Percentiles rank a stretch among this genome's conserved stretches.
Conservation (phyloP, 2,329 filamentous ascomycete genomes). For the Fusarium beomiforme region DNA sequence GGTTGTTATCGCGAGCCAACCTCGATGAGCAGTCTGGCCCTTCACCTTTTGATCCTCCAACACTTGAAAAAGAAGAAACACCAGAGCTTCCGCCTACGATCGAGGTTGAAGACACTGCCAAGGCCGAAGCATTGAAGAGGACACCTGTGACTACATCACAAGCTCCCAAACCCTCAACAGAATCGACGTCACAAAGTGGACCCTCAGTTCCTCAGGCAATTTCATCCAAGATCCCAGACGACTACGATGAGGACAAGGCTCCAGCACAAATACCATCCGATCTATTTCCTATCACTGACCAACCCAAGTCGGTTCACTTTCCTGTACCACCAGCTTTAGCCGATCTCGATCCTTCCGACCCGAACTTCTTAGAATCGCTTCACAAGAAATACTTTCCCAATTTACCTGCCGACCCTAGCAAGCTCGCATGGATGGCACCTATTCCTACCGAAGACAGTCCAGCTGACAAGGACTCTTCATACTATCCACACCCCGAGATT, state of each 20-base stretch:
- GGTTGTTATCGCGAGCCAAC: constrained; percentile 78
- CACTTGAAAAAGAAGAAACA: constrained; percentile 23
- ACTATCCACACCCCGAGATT: constrained; percentile 82
- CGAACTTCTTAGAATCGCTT: constrained; percentile 83
- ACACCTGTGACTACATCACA: not conserved
- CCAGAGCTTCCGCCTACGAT: constrained; percentile 44
- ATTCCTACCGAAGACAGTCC: constrained; percentile 70
- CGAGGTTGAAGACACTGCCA: constrained; percentile 48
- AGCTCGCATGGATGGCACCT: constrained; percentile 90
- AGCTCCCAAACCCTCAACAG: not conserved
- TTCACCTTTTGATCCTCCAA: constrained; percentile 55
- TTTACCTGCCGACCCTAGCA: constrained; percentile 83
- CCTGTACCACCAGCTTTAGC: constrained; percentile 65
- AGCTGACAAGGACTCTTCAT: constrained; percentile 77
- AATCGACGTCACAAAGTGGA: not conserved
- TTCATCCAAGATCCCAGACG: constrained; percentile 39
- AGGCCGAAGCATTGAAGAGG: constrained; percentile 9
- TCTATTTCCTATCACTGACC: constrained; percentile 55
- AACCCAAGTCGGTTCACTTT: constrained; percentile 66
- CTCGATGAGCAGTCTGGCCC: constrained; percentile 69
- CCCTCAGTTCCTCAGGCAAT: not conserved
- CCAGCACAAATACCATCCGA: constrained; percentile 54
- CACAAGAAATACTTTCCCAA: constrained; percentile 94
- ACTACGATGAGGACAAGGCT: constrained; percentile 56
- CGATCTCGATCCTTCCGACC: constrained; percentile 84